Evolutionary conservation across 257 asterid genomes (phyloP).

Genomic region (Primulina tabacum): DNA sequence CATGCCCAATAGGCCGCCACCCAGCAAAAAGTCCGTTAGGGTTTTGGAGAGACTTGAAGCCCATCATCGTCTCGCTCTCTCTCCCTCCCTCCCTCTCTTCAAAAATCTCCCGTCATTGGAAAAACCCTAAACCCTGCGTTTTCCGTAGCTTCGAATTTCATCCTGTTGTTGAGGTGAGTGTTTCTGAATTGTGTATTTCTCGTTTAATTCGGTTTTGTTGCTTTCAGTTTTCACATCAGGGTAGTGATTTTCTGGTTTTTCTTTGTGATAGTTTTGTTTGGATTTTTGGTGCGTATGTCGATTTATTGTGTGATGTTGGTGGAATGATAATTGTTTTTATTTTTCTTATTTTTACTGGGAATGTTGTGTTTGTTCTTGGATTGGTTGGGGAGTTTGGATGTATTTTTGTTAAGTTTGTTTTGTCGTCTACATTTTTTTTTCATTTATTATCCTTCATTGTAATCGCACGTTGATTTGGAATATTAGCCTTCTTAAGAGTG

Average conservation of each 20-base stretch:
- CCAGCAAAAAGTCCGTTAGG: conserved; percentile 35
- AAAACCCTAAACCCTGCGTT: conserved; percentile 37
- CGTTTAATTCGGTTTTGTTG: background rate
- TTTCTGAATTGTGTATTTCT: background rate
- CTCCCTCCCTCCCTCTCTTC: conserved; percentile 24
- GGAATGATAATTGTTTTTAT: background rate
- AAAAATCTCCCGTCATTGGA: background rate
- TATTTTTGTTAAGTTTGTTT: too few relatives aligned
- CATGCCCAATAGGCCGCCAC: conserved; percentile 39
- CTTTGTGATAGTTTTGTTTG: conserved; percentile 3
- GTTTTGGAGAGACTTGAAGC: conserved; percentile 33
- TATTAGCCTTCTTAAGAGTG: too few relatives aligned
- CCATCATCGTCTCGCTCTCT: conserved; percentile 27
- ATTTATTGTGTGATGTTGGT: background rate
- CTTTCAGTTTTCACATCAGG: background rate
- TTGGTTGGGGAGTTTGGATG: too few relatives aligned
- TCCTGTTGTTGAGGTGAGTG: conserved; percentile 28
- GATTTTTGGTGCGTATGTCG: background rate
- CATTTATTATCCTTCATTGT: too few relatives aligned
- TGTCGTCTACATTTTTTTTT: too few relatives aligned
- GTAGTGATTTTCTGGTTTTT: background rate
- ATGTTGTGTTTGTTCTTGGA: too few relatives aligned
- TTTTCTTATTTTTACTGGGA: too few relatives aligned
- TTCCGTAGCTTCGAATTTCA: conserved; percentile 13
- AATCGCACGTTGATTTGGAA: too few relatives aligned